phyloP scores from a whole-genome alignment of 768 basidiomycete species.

The Lyophyllum atratum region DNA sequence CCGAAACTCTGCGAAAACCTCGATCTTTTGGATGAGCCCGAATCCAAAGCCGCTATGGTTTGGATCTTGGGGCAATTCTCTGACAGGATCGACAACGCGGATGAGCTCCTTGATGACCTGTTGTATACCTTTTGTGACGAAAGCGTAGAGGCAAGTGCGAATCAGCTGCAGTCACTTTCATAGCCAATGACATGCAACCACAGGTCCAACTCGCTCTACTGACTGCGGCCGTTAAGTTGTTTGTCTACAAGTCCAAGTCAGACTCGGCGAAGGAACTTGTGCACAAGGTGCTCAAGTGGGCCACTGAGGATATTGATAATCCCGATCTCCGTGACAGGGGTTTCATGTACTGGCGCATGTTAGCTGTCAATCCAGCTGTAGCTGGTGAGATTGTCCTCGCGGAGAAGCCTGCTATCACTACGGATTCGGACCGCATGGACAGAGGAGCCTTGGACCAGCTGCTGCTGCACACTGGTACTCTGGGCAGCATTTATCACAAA shows the following conservation, averaged over 20 bases:
- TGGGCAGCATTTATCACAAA: conserved; percentile 98
- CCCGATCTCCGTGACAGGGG: conserved; percentile 96
- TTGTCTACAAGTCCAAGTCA: conserved; percentile 84
- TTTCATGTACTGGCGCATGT: conserved; percentile 99
- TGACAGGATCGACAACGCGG: conserved; percentile 92
- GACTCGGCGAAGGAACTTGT: conserved; percentile 88
- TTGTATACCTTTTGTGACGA: conserved; percentile 90
- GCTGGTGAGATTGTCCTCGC: conserved; percentile 90
- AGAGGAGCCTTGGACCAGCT: conserved; percentile 94
- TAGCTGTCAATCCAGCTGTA: conserved; percentile 88
- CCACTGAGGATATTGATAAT: conserved; percentile 97
- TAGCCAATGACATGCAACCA: neutral
- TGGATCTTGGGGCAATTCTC: conserved; percentile 99
- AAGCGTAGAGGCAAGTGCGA: conserved; percentile 77
- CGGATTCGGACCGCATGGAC: conserved; percentile 97
- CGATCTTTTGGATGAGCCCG: conserved; percentile 91
- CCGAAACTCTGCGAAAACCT: conserved; percentile 91
- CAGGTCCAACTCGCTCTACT: conserved; percentile 95
- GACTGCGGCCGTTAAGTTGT: conserved; percentile 94
- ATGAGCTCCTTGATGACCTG: conserved; percentile 92
- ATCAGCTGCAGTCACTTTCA: neutral
- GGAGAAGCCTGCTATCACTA: conserved; percentile 96
- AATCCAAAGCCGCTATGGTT: conserved; percentile 95
- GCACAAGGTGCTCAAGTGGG: conserved; percentile 94
- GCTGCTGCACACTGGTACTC: conserved; percentile 87